Evolutionary conservation across 2,329 filamentous ascomycete genomes (phyloP).

Genomic region (Paraphoma sp.): DNA sequence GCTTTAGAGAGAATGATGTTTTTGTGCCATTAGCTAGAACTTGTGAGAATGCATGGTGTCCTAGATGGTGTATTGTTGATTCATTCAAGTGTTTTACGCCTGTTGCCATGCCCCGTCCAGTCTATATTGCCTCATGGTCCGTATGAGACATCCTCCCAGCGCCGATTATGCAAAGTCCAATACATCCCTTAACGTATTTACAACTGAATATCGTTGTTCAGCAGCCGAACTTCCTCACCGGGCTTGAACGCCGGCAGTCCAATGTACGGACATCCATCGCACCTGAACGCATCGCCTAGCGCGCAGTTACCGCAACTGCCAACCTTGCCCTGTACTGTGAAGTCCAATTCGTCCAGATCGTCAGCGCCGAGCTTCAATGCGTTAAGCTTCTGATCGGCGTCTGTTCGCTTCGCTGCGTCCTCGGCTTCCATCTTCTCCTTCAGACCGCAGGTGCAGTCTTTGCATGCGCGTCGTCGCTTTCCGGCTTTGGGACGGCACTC

Average conservation of each 20-base stretch:
- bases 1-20: not conserved
- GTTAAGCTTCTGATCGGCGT: conserved; percentile 69
- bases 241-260: conserved; percentile 96
- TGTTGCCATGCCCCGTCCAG: not conserved
- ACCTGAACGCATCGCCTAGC: conserved; percentile 79
- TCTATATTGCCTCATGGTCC: not conserved
- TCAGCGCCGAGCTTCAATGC: conserved; percentile 74
- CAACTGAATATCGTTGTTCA: conserved; percentile 87
- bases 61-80: not conserved
- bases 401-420: conserved; percentile 71
- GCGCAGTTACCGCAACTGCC: conserved; percentile 95
- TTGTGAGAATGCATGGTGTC: no score
- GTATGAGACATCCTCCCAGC: conserved; percentile 1
- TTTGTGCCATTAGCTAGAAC: no score
- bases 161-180: conserved; percentile 5
- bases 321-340: conserved; percentile 96
- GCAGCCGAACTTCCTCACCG: conserved; percentile 87
- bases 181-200: conserved; percentile 45
- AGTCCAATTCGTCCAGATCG: conserved; percentile 89
- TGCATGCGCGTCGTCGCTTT: conserved; percentile 91
- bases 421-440: conserved; percentile 86
- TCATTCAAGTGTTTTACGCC: not conserved
- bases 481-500: conserved; percentile 88
- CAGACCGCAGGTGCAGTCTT: conserved; percentile 96
- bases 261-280: conserved; percentile 78